phyloP scores from a whole-genome alignment of 1,284 basidiomycete genomes.

The Bondarzewia mesenterica region DNA sequence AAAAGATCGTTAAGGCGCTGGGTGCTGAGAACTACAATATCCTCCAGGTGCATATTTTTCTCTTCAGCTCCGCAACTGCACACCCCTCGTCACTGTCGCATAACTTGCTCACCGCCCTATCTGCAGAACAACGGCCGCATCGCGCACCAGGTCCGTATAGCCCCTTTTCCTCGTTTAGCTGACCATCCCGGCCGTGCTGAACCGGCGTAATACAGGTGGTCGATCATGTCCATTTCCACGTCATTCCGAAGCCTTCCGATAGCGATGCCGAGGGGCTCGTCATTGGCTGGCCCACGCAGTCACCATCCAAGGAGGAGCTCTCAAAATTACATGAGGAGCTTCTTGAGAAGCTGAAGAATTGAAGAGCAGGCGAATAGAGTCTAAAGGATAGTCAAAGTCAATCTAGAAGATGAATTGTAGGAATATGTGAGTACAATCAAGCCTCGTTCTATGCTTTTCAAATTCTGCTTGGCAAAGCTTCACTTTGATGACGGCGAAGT shows the following conservation, averaged over 20 bases:
- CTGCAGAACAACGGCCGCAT: slow-evolving; percentile 78
- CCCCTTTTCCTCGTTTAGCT: not conserved
- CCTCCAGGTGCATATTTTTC: slow-evolving; percentile 44
- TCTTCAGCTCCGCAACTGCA: no score
- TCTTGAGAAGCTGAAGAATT: slow-evolving; percentile 46
- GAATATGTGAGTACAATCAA: not conserved
- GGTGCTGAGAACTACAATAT: slow-evolving; percentile 82
- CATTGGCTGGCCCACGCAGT: slow-evolving; percentile 64
- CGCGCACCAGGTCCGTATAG: slow-evolving; percentile 63
- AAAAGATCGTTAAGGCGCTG: slow-evolving; percentile 80
- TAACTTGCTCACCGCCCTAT: not conserved
- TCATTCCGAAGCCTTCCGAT: slow-evolving; percentile 79
- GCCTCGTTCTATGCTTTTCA: no score
- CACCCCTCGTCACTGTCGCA: no score
- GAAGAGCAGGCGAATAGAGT: no score
- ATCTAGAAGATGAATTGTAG: no score
- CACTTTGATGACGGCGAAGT: no score
- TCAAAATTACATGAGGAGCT: slow-evolving; percentile 51
- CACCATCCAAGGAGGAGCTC: slow-evolving; percentile 53
- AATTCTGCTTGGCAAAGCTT: no score
- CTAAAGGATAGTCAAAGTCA: no score
- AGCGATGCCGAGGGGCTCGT: slow-evolving; percentile 62
- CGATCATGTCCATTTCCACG: slow-evolving; percentile 85
- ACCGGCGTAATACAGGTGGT: slow-evolving; percentile 29
- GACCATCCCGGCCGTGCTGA: not conserved